phyloP scores from a whole-genome alignment of 2,329 filamentous ascomycete genomes.

The Cercospora sp. region DNA sequence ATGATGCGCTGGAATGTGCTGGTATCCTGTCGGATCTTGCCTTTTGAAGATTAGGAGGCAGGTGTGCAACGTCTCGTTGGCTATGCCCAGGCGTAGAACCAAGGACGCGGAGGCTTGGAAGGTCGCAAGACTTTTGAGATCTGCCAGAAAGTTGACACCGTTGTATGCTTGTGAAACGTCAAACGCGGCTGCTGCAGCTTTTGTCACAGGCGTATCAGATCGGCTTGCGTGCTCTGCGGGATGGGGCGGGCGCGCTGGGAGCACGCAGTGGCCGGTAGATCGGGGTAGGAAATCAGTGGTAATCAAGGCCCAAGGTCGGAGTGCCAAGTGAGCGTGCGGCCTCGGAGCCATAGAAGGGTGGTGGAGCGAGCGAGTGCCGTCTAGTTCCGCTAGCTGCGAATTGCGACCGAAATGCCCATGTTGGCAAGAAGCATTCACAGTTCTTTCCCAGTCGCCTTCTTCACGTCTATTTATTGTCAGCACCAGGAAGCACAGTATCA shows the following conservation, averaged over 20 bases:
- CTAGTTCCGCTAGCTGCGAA: neutral
- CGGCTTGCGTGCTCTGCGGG: neutral
- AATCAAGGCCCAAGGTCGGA: neutral
- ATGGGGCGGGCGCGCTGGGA: neutral
- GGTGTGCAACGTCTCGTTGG: neutral
- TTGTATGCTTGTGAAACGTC: neutral
- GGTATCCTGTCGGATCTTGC: slow-evolving; percentile 10
- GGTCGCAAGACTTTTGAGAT: slow-evolving; percentile 1
- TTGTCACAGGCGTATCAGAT: neutral
- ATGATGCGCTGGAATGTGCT: slow-evolving; percentile 18
- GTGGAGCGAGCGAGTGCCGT: neutral
- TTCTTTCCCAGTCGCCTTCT: neutral
- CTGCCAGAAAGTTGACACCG: slow-evolving; percentile 1
- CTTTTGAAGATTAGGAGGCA: neutral
- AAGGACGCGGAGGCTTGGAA: slow-evolving; percentile 6
- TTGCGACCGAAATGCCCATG: neutral
- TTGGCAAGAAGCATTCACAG: neutral
- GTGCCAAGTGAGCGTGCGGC: neutral
- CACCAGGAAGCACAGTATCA: neutral
- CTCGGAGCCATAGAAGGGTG: neutral
- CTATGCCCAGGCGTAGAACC: slow-evolving; percentile 1
- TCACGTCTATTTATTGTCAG: neutral
- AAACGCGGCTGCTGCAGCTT: neutral
- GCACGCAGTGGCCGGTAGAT: neutral
- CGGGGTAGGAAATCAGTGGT: neutral